Percentiles rank a stretch among this genome's conserved stretches.
Conservation (phyloP, 768 basidiomycete genomes). For the Pulveroboletus ravenelii region DNA sequence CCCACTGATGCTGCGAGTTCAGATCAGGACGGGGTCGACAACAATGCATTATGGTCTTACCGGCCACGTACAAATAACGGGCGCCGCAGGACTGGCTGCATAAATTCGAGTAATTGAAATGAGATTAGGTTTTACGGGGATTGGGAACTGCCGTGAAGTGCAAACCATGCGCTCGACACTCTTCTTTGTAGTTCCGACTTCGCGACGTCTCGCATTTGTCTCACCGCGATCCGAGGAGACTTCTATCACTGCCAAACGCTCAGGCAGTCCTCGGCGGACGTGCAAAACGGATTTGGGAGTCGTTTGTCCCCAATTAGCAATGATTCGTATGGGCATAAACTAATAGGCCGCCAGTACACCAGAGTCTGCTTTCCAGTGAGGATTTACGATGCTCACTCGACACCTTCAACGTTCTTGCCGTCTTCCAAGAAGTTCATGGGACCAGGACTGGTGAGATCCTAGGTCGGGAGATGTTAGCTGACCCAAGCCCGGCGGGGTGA, state of each 20-base stretch:
- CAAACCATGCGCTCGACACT: not conserved
- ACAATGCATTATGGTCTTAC: not conserved
- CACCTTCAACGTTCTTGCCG: not conserved
- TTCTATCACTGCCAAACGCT: not conserved
- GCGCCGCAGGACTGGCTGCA: too few species aligned
- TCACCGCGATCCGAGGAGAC: not conserved
- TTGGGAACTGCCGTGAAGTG: not conserved
- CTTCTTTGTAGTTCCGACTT: not conserved
- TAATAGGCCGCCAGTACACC: too few species aligned
- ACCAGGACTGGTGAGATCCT: not conserved
- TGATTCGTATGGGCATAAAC: not conserved
- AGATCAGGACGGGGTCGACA: not conserved
- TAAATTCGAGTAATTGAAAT: not conserved
- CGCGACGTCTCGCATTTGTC: not conserved
- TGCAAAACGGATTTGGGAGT: not conserved
- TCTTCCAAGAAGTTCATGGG: not conserved
- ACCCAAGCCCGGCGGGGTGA: not conserved
- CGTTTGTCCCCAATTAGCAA: not conserved
- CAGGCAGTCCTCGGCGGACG: not conserved
- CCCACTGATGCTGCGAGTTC: not conserved
- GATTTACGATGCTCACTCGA: not conserved
- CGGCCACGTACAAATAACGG: too few species aligned
- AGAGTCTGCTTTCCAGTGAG: not conserved
- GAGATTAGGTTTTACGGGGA: not conserved
- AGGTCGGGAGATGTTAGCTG: not conserved